Evolutionary conservation across 495 filamentous ascomycete genomes (phyloP).

Genomic region (Podospora australis): DNA sequence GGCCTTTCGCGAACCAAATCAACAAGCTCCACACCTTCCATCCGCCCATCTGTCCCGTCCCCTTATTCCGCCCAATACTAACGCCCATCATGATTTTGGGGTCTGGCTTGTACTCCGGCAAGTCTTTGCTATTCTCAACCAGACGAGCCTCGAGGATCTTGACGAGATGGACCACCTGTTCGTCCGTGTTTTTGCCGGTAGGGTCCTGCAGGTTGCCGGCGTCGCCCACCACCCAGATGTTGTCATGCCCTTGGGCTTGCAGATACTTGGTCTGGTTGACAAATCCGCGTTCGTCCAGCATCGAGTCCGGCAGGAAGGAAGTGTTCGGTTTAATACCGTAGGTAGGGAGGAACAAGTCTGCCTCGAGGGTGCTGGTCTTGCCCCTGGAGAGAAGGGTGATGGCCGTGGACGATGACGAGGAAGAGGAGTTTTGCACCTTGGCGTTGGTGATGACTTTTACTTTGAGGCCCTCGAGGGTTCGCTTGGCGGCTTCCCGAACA

Average conservation of each 20-base stretch:
- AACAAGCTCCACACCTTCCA: constrained; percentile 38
- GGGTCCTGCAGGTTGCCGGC: constrained; percentile 23
- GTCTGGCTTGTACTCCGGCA: constrained; percentile 17
- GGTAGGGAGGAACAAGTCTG: constrained; percentile 40
- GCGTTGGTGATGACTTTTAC: constrained; percentile 25
- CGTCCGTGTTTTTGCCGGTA: constrained; percentile 16
- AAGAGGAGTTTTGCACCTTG: no score
- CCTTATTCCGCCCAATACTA: constrained; percentile 39
- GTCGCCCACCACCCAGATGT: constrained; percentile 42
- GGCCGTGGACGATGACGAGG: no score
- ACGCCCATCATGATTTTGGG: constrained; percentile 26
- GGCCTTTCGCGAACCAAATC: constrained; percentile 42
- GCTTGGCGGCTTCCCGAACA: constrained; percentile 23
- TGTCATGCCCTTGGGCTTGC: constrained; percentile 23
- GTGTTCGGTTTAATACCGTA: constrained; percentile 39
- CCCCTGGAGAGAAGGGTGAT: no score
- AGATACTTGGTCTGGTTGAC: constrained; percentile 32
- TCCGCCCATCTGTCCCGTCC: constrained; percentile 45
- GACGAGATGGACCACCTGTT: constrained; percentile 23
- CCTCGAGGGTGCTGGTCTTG: constrained; percentile 21
- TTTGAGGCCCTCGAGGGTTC: constrained; percentile 29
- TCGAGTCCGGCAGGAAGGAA: constrained; percentile 26
- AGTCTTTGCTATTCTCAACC: neutral
- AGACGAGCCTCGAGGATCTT: constrained; percentile 24
- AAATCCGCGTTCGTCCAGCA: constrained; percentile 29